phyloP scores from a whole-genome alignment of 2,329 filamentous ascomycete species.

The Sporothrix protearum region DNA sequence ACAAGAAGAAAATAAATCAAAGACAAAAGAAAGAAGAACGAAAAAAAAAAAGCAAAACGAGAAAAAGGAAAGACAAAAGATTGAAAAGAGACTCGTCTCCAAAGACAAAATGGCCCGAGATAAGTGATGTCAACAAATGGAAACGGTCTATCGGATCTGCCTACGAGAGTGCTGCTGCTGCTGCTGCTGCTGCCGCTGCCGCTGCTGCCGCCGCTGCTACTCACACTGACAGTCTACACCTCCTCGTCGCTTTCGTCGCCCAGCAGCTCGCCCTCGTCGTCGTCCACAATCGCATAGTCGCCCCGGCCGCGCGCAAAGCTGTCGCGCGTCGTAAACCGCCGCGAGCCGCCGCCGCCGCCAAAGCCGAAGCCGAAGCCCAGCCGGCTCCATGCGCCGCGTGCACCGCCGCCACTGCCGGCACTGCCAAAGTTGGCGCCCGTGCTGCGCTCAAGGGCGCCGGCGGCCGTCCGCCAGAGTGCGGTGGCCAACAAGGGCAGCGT shows the following conservation, averaged over 20 bases:
- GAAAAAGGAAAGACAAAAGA: neutral
- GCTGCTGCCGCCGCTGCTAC: neutral
- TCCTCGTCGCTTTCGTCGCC: slow-evolving; percentile 95
- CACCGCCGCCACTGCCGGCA: slow-evolving; percentile 41
- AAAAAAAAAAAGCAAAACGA: neutral
- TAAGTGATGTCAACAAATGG: neutral
- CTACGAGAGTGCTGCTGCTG: neutral
- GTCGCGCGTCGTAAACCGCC: slow-evolving; percentile 80
- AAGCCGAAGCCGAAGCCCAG: slow-evolving; percentile 44
- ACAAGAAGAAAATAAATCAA: neutral
- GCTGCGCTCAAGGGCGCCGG: slow-evolving; percentile 49
- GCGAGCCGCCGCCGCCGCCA: slow-evolving; percentile 54
- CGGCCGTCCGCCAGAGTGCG: slow-evolving; percentile 67
- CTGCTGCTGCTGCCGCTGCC: neutral
- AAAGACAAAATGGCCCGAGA: neutral
- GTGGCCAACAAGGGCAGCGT: slow-evolving; percentile 67
- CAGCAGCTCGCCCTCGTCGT: slow-evolving; percentile 89
- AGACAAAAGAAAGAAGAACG: neutral
- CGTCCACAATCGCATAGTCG: slow-evolving; percentile 86
- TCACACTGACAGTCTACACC: slow-evolving; percentile 42
- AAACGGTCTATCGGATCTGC: neutral
- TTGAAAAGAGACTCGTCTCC: neutral
- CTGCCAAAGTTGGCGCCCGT: slow-evolving; percentile 38
- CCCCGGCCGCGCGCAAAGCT: slow-evolving; percentile 82
- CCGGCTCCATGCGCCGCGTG: slow-evolving; percentile 47